Conservation (phyloP, 805 yeast species). For the Lipomyces anomalus region DNA sequence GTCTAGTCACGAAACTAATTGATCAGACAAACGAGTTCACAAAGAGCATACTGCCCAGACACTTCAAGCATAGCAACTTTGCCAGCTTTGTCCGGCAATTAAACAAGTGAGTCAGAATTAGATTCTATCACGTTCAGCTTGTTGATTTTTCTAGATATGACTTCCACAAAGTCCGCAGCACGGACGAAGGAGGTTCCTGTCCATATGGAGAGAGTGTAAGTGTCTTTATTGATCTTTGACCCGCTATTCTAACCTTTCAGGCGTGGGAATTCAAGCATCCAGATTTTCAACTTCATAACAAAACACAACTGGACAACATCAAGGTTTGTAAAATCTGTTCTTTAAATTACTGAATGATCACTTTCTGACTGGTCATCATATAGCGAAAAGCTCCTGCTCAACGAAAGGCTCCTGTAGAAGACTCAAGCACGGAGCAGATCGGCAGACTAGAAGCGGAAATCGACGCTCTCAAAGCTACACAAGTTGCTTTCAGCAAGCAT, state of each 20-base stretch:
- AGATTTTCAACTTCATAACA: slow-evolving; percentile 68
- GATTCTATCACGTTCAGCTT: not conserved
- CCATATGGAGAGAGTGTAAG: slow-evolving; percentile 54
- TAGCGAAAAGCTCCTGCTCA: slow-evolving; percentile 29
- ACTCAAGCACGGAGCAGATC: slow-evolving; percentile 13
- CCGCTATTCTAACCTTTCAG: slow-evolving; percentile 26
- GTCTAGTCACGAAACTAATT: not conserved
- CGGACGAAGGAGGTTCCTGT: slow-evolving; percentile 49
- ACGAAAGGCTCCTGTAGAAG: slow-evolving; percentile 9
- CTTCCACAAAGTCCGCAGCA: slow-evolving; percentile 87
- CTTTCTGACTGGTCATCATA: too few species aligned
- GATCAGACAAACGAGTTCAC: slow-evolving; percentile 75
- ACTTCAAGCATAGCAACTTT: slow-evolving; percentile 91
- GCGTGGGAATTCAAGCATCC: slow-evolving; percentile 97
- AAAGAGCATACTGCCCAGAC: slow-evolving; percentile 78
- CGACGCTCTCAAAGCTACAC: slow-evolving; percentile 18
- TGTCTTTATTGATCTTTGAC: not conserved
- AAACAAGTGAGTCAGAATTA: slow-evolving; percentile 66
- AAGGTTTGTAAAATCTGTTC: too few species aligned
- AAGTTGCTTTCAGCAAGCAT: slow-evolving; percentile 18
- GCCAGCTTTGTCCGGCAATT: slow-evolving; percentile 92
- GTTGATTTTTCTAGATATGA: slow-evolving; percentile 58
- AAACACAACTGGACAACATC: slow-evolving; percentile 77
- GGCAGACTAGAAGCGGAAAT: slow-evolving; percentile 19
- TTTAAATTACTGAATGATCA: too few species aligned